phyloP scores from a whole-genome alignment of 1,284 basidiomycete genomes.

The Papiliotrema laurentii region DNA sequence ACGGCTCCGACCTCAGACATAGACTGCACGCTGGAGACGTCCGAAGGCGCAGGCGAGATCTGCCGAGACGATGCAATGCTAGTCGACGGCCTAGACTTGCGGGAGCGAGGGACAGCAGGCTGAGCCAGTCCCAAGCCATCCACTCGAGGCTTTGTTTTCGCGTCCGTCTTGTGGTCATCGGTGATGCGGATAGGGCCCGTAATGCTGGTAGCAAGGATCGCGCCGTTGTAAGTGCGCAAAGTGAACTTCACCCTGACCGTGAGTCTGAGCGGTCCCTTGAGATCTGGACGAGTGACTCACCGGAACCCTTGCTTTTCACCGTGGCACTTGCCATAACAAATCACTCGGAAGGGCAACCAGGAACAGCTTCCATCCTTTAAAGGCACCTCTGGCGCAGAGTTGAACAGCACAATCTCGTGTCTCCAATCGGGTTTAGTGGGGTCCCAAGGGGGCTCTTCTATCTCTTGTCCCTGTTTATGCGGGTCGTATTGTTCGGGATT shows the following conservation, averaged over 20 bases:
- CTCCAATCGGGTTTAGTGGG: conserved; percentile 39
- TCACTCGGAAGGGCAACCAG: conserved; percentile 83
- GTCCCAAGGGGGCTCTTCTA: conserved; percentile 43
- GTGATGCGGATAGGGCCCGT: conserved; percentile 98
- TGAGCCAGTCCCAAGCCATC: conserved; percentile 16
- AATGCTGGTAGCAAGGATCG: conserved; percentile 74
- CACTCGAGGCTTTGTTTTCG: conserved; percentile 33
- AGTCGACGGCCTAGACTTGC: conserved; percentile 35
- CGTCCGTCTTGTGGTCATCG: conserved; percentile 90
- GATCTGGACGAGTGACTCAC: conserved; percentile 46
- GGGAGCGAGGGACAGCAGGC: conserved; percentile 24
- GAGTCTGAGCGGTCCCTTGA: not conserved
- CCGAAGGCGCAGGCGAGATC: conserved; percentile 38
- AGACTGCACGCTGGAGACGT: conserved; percentile 40
- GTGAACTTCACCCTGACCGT: conserved; percentile 74
- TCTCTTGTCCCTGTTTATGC: conserved; percentile 30
- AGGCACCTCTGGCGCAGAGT: conserved; percentile 86
- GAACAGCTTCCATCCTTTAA: conserved; percentile 83
- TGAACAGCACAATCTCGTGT: conserved; percentile 84
- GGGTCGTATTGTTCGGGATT: conserved; percentile 42
- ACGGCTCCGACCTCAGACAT: conserved; percentile 40
- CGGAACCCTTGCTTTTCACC: conserved; percentile 91
- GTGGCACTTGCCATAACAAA: conserved; percentile 98
- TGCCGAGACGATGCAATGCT: conserved; percentile 29
- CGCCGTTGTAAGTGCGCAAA: conserved; percentile 74